A percentile compares a stretch with the other conserved stretches of the same genome.
Conservation (phyloP, 352 stramenopile genomes). For the Phytophthora capsici region DNA sequence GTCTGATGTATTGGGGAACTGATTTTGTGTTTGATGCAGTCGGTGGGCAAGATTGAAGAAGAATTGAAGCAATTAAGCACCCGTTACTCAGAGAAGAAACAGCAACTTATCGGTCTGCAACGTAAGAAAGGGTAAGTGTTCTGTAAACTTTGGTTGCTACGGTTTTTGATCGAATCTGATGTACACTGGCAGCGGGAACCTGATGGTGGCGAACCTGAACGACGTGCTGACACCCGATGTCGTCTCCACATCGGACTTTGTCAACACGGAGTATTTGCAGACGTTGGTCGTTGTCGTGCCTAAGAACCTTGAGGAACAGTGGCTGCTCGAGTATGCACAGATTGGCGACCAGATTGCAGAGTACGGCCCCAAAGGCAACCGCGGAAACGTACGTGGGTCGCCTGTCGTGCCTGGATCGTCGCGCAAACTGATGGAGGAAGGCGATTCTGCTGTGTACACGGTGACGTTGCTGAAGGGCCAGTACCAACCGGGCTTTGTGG, state of each 20-base stretch:
- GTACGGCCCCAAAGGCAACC: constrained; percentile 90
- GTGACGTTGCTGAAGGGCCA: constrained; percentile 97
- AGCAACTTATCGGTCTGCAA: constrained; percentile 88
- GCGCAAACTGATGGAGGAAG: constrained; percentile 92
- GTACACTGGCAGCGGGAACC: constrained; percentile 75
- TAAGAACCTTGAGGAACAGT: constrained; percentile 92
- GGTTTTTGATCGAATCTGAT: neutral
- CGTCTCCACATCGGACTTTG: constrained; percentile 89
- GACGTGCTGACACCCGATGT: constrained; percentile 93
- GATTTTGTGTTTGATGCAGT: constrained; percentile 44
- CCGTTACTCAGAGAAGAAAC: constrained; percentile 95
- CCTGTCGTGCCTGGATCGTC: constrained; percentile 94
- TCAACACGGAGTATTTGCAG: constrained; percentile 98
- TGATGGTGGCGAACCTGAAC: constrained; percentile 95
- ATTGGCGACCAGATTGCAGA: constrained; percentile 91
- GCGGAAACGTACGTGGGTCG: constrained; percentile 93
- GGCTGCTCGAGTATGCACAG: constrained; percentile 87
- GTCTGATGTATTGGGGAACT: neutral
- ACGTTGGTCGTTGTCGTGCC: constrained; percentile 96
- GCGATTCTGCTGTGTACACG: constrained; percentile 93
- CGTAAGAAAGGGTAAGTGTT: constrained; percentile 90
- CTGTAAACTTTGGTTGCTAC: neutral
- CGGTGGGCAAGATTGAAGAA: constrained; percentile 95
- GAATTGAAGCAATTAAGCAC: constrained; percentile 95
- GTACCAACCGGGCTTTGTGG: constrained; percentile 87